phyloP scores from a whole-genome alignment of 768 basidiomycete species.

The Mycena rebaudengoi region DNA sequence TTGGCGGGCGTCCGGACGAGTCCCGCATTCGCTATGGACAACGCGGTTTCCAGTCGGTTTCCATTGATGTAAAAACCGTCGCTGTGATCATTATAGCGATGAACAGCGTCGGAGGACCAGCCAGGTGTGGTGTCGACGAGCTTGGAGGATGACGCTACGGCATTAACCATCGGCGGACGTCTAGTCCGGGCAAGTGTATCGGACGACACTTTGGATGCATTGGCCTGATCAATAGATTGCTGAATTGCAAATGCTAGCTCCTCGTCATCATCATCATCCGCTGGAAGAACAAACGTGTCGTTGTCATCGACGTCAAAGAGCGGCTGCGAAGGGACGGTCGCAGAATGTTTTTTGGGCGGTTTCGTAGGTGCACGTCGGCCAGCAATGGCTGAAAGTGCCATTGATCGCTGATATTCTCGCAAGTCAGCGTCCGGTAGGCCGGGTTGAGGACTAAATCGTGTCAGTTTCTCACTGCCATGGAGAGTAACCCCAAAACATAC shows the following conservation, averaged over 20 bases:
- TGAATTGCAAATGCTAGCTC: constrained; percentile 66
- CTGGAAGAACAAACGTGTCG: constrained; percentile 25
- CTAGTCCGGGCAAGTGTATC: neutral
- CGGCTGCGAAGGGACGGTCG: constrained; percentile 39
- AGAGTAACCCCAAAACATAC: constrained; percentile 54
- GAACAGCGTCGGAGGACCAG: constrained; percentile 4
- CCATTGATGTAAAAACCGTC: constrained; percentile 57
- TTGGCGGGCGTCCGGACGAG: constrained; percentile 36
- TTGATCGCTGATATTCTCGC: constrained; percentile 64
- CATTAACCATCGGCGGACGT: constrained; percentile 20
- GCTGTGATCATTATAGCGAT: constrained; percentile 31
- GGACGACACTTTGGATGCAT: constrained; percentile 3
- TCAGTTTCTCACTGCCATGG: neutral
- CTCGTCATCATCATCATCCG: constrained; percentile 52
- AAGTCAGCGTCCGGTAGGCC: constrained; percentile 65
- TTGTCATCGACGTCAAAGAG: constrained; percentile 65
- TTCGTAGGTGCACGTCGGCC: constrained; percentile 55
- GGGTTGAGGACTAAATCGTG: constrained; percentile 41
- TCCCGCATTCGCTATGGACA: constrained; percentile 72
- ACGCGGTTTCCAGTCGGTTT: constrained; percentile 69
- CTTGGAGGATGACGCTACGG: constrained; percentile 26
- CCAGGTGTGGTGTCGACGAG: constrained; percentile 7
- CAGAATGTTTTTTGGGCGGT: constrained; percentile 35
- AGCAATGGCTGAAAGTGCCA: constrained; percentile 69
- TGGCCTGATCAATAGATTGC: constrained; percentile 59